A percentile compares a stretch with the other conserved stretches of the same genome.
These are phyloP conservation scores for Stachybotrys chartarum DNA, from an alignment of 2,329 filamentous ascomycete genomes.

Conservation along the genomic window DNA sequence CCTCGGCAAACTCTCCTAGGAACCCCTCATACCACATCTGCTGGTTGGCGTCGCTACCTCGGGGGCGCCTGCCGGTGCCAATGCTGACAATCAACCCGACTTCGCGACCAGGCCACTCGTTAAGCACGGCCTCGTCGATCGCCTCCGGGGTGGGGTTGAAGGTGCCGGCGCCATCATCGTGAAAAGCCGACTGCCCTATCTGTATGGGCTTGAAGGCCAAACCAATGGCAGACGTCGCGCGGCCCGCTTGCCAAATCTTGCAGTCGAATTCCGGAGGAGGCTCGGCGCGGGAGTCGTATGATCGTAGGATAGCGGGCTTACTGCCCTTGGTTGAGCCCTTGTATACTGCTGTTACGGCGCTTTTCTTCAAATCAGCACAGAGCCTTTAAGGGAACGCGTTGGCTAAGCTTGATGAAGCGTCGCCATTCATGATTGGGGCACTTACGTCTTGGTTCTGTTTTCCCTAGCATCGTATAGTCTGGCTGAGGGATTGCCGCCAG, in stretches of 20 bases:
- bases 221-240: constrained; percentile 86
- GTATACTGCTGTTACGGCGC: constrained; percentile 85
- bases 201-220: constrained; percentile 94
- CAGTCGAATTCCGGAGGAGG: constrained; percentile 87
- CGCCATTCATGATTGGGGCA: constrained; percentile 8
- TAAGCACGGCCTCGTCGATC: constrained; percentile 82
- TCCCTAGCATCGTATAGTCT: constrained; percentile 82
- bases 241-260: constrained; percentile 93
- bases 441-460: constrained; percentile 83
- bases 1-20: constrained; percentile 86
- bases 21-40: constrained; percentile 93
- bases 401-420: constrained; percentile 7
- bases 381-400: neutral
- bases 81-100: constrained; percentile 89
- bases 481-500: constrained; percentile 77
- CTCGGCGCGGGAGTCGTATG: constrained; percentile 91
- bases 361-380: constrained; percentile 23
- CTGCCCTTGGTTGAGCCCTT: constrained; percentile 68
- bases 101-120: constrained; percentile 92
- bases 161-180: constrained; percentile 84
- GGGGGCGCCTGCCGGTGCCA: constrained; percentile 81
- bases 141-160: constrained; percentile 85
- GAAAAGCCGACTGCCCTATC: constrained; percentile 87
- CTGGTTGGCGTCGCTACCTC: constrained; percentile 57
- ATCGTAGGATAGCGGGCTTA: constrained; percentile 70